Conservation (phyloP, 768 basidiomycete species). For the Cystobasidium ongulense region DNA sequence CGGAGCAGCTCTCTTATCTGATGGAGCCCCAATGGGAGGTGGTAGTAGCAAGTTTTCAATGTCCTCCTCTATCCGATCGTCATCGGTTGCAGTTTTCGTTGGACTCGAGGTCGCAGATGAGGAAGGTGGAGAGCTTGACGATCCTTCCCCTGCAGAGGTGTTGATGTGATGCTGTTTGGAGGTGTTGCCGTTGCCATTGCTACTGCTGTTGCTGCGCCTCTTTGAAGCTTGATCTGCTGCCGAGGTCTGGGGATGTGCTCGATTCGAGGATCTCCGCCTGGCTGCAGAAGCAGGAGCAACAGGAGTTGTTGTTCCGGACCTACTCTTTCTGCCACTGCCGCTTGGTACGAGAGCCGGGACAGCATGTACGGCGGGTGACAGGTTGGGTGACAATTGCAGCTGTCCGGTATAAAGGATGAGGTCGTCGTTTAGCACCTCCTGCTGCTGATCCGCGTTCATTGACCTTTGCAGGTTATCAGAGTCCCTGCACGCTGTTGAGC, state of each 20-base stretch:
- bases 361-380: neutral
- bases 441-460: neutral
- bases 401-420: neutral
- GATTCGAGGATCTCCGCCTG: neutral
- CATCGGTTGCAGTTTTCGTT: neutral
- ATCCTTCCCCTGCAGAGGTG: neutral
- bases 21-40: neutral
- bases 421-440: neutral
- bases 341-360: neutral
- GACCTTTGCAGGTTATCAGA: neutral
- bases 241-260: too few relatives aligned
- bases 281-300: neutral
- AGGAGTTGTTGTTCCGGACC: neutral
- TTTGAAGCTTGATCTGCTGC: neutral
- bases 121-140: neutral
- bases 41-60: neutral
- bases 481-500: neutral
- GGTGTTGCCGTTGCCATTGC: neutral
- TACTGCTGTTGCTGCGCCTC: neutral
- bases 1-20: neutral
- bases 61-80: constrained; percentile 1
- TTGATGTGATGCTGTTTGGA: neutral
- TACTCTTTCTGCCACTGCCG: neutral
- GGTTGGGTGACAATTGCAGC: neutral
- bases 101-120: neutral